Evolutionary conservation across 208 protist genomes (phyloP).

Genomic region (Angomonas ambiguus): DNA sequence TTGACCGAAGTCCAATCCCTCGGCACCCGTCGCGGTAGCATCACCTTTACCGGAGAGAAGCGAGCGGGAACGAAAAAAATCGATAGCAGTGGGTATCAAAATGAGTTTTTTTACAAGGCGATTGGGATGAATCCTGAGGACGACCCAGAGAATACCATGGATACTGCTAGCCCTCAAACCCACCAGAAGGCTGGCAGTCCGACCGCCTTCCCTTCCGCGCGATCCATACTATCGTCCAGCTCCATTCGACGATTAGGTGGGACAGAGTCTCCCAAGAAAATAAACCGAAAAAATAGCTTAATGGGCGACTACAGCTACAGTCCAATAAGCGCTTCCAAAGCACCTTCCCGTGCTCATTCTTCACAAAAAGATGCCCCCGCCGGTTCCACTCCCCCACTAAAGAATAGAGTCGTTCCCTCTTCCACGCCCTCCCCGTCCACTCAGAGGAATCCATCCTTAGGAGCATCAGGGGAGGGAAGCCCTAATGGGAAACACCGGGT

Average conservation of each 20-base stretch:
- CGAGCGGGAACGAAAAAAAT: not conserved
- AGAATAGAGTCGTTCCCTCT: too few relatives aligned
- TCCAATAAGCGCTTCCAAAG: too few relatives aligned
- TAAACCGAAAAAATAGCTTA: too few relatives aligned
- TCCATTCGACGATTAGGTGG: not conserved
- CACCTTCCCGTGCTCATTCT: too few relatives aligned
- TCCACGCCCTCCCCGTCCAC: too few relatives aligned
- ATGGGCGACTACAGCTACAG: too few relatives aligned
- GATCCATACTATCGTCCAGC: not conserved
- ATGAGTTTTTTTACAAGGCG: not conserved
- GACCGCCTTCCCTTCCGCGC: not conserved
- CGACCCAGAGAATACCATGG: not conserved
- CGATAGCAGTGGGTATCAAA: not conserved
- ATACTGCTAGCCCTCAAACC: not conserved
- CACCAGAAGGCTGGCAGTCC: not conserved
- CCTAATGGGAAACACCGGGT: too few relatives aligned
- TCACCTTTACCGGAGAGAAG: not conserved
- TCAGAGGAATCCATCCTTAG: too few relatives aligned
- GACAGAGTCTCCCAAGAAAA: too few relatives aligned
- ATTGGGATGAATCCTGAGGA: not conserved
- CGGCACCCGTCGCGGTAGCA: not conserved
- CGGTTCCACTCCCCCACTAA: too few relatives aligned
- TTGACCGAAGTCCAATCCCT: not conserved
- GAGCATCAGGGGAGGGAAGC: too few relatives aligned
- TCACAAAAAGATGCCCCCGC: too few relatives aligned